Conservation (phyloP, 352 stramenopile genomes). For the Phytophthora rubi region DNA sequence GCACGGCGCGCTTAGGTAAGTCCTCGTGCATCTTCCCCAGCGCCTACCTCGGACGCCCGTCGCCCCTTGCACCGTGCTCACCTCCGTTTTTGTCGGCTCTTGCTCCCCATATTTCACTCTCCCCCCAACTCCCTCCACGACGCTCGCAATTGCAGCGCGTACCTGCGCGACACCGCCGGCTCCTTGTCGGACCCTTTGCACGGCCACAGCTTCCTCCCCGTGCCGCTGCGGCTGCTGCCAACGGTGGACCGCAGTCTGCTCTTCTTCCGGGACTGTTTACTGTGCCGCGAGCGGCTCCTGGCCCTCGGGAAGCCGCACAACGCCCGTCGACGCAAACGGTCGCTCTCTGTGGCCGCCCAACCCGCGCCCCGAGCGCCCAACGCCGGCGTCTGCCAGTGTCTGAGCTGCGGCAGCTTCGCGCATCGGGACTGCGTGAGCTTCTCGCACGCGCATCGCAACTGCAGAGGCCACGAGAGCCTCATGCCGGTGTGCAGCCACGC, state of each 20-base stretch:
- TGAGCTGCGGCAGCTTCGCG: constrained; percentile 55
- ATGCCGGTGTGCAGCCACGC: constrained; percentile 44
- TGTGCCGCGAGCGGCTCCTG: constrained; percentile 59
- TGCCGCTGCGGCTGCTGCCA: constrained; percentile 39
- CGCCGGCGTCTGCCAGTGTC: constrained; percentile 54
- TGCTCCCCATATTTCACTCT: not conserved
- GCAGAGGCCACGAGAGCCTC: constrained; percentile 41
- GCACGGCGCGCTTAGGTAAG: constrained; percentile 46
- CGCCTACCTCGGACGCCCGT: not conserved
- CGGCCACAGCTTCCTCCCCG: constrained; percentile 61
- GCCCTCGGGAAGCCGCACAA: constrained; percentile 31
- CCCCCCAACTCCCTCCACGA: constrained; percentile 5
- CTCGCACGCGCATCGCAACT: constrained; percentile 55
- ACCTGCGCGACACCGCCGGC: constrained; percentile 47
- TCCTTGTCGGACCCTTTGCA: constrained; percentile 57
- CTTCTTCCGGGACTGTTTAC: constrained; percentile 67
- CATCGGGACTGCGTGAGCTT: constrained; percentile 65
- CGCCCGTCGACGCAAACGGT: constrained; percentile 5
- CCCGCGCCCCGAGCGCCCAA: not conserved
- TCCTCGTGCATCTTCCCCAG: not conserved
- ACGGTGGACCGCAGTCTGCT: constrained; percentile 63
- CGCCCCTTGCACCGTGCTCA: not conserved
- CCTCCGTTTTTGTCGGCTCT: constrained; percentile 1
- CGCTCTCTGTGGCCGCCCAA: not conserved
- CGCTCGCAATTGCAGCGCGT: constrained; percentile 34